Percentiles rank a stretch among this genome's conserved stretches.
Evolutionary conservation across 768 basidiomycete species (phyloP).

Genomic region (Tulasnella sp.): DNA sequence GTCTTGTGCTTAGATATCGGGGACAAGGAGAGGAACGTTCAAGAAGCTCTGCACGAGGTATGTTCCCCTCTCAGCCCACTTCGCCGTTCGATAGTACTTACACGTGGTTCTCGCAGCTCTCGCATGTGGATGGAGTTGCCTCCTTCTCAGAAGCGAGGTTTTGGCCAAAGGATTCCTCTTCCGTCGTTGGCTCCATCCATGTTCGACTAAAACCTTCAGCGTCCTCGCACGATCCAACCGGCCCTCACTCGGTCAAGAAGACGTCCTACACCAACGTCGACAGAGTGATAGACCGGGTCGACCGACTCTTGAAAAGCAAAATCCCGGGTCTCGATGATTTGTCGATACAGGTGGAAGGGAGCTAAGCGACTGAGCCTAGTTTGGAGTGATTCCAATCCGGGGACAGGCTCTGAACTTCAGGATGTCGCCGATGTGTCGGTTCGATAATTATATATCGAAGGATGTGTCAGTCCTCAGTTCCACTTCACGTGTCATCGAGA

Average conservation of each 20-base stretch:
- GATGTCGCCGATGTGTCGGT: too few relatives aligned
- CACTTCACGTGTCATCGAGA: too few relatives aligned
- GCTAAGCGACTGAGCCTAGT: neutral
- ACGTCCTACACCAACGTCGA: constrained; percentile 54
- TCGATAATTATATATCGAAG: too few relatives aligned
- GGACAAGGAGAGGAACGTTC: constrained; percentile 29
- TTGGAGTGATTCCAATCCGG: too few relatives aligned
- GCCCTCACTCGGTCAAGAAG: constrained; percentile 37
- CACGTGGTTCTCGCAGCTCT: constrained; percentile 39
- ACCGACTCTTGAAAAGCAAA: constrained; percentile 52
- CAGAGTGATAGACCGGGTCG: constrained; percentile 63
- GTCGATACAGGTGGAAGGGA: constrained; percentile 71
- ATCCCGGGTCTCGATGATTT: constrained; percentile 82
- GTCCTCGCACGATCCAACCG: constrained; percentile 43
- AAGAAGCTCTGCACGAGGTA: constrained; percentile 30
- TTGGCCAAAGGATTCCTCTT: constrained; percentile 89
- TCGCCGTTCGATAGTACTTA: neutral
- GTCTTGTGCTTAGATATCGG: constrained; percentile 80
- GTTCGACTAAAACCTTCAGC: constrained; percentile 66
- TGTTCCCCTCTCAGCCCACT: constrained; percentile 12
- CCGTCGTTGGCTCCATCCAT: constrained; percentile 82
- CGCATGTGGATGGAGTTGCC: constrained; percentile 62
- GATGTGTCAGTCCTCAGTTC: too few relatives aligned
- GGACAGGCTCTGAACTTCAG: too few relatives aligned
- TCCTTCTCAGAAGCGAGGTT: constrained; percentile 77